A percentile compares a stretch with the other conserved stretches of the same genome.
Conservation (phyloP, 352 stramenopile genomes). For the Globisporangium cederbergense region DNA sequence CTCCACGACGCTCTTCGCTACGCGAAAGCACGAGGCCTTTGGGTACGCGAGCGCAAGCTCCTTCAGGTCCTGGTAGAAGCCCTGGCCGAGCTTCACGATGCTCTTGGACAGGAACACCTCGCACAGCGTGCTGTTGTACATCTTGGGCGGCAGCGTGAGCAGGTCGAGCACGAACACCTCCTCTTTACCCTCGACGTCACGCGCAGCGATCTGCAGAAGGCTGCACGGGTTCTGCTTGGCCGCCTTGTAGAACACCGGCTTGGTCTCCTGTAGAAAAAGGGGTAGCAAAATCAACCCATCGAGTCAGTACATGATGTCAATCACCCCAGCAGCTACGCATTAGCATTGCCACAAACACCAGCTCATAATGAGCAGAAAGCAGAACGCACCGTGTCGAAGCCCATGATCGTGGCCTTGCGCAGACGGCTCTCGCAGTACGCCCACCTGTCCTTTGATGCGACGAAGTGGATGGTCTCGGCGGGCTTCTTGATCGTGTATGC, state of each 20-base stretch:
- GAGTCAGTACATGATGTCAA: background rate
- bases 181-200: constrained; percentile 40
- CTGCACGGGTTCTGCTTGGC: constrained; percentile 39
- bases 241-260: constrained; percentile 45
- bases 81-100: constrained; percentile 66
- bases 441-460: constrained; percentile 44
- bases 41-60: constrained; percentile 62
- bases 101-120: constrained; percentile 62
- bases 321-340: background rate
- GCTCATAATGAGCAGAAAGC: background rate
- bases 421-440: constrained; percentile 44
- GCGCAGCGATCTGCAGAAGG: constrained; percentile 64
- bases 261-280: constrained; percentile 51
- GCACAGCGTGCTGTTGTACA: constrained; percentile 60
- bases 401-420: constrained; percentile 46
- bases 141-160: constrained; percentile 40
- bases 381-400: constrained; percentile 63
- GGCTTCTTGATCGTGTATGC: constrained; percentile 46
- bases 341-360: background rate
- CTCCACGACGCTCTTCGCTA: constrained; percentile 65
- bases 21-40: constrained; percentile 59
- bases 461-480: constrained; percentile 42
- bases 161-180: constrained; percentile 79
- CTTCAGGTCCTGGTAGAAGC: constrained; percentile 58
- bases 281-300: constrained; percentile 17